phyloP scores from a whole-genome alignment of 805 yeast genomes.

The Wickerhamomyces subpelliculosus region DNA sequence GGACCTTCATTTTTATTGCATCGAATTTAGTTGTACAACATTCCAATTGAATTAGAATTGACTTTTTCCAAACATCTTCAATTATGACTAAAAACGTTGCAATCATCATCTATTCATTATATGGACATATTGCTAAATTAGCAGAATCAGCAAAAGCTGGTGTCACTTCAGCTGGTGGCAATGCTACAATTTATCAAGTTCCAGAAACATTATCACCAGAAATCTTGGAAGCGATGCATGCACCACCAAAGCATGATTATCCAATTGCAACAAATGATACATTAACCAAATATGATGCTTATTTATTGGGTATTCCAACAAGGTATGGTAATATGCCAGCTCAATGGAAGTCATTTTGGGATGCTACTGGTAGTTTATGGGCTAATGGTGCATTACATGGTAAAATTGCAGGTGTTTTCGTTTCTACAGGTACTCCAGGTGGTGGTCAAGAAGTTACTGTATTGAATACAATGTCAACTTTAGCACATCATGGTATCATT shows the following conservation, averaged over 20 bases:
- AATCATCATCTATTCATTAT: conserved; percentile 69
- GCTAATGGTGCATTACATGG: conserved; percentile 56
- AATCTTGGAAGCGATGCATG: conserved; percentile 51
- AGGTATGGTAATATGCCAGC: conserved; percentile 67
- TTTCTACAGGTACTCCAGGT: conserved; percentile 60
- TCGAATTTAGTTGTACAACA: too few species aligned
- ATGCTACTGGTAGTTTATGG: conserved; percentile 67
- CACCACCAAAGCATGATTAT: conserved; percentile 46
- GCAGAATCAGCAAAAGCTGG: conserved; percentile 65
- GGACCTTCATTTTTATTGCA: too few species aligned
- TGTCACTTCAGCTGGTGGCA: conserved; percentile 56
- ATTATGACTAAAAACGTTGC: conserved; percentile 42
- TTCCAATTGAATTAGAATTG: too few species aligned
- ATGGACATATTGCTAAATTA: conserved; percentile 63
- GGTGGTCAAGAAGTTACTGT: conserved; percentile 70
- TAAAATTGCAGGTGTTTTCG: conserved; percentile 62
- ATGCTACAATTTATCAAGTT: conserved; percentile 65
- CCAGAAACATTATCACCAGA: conserved; percentile 64
- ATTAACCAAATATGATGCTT: conserved; percentile 56
- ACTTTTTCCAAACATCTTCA: background rate
- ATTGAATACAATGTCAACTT: conserved; percentile 43
- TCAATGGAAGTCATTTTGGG: conserved; percentile 68
- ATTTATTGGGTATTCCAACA: conserved; percentile 70
- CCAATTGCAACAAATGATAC: conserved; percentile 51
- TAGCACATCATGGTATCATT: conserved; percentile 67